These are phyloP conservation scores for Penicillium robsamsonii DNA, from an alignment of 495 filamentous ascomycete species.

Conservation along the genomic window DNA sequence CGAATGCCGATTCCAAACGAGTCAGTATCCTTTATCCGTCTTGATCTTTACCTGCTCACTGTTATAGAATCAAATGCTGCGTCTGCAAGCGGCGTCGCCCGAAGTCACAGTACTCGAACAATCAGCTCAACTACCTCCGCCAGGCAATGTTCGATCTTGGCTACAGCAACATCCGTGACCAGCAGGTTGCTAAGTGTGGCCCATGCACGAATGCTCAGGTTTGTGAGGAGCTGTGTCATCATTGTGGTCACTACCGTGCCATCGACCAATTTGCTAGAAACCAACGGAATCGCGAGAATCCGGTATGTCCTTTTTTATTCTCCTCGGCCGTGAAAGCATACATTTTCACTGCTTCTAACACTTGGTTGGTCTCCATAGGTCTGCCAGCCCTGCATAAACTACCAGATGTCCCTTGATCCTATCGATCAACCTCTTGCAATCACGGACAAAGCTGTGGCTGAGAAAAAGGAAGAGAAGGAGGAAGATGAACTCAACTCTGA, in stretches of 20 bases:
- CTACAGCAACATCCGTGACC: neutral
- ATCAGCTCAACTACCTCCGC: conserved; percentile 8
- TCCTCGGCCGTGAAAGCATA: too few species aligned
- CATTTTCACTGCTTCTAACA: neutral
- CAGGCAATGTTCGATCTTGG: neutral
- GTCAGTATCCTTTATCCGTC: conserved; percentile 1
- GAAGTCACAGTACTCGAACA: conserved; percentile 1
- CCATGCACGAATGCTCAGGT: conserved; percentile 2
- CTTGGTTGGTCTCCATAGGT: neutral
- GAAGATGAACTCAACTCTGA: neutral
- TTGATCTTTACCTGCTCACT: neutral
- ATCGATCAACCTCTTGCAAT: neutral
- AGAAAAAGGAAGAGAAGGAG: neutral
- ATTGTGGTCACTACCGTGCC: neutral
- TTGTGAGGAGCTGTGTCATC: neutral
- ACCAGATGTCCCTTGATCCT: conserved; percentile 2
- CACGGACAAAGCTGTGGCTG: neutral
- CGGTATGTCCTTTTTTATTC: neutral
- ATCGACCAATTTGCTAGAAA: conserved; percentile 3
- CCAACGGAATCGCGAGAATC: conserved; percentile 4
- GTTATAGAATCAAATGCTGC: conserved; percentile 6
- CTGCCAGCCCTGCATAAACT: conserved; percentile 11
- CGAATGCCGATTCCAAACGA: neutral
- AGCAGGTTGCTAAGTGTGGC: conserved; percentile 4
- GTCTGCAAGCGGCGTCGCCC: conserved; percentile 3